Conservation (phyloP, 2,329 filamentous ascomycete genomes). For the Cytospora schulzeri region DNA sequence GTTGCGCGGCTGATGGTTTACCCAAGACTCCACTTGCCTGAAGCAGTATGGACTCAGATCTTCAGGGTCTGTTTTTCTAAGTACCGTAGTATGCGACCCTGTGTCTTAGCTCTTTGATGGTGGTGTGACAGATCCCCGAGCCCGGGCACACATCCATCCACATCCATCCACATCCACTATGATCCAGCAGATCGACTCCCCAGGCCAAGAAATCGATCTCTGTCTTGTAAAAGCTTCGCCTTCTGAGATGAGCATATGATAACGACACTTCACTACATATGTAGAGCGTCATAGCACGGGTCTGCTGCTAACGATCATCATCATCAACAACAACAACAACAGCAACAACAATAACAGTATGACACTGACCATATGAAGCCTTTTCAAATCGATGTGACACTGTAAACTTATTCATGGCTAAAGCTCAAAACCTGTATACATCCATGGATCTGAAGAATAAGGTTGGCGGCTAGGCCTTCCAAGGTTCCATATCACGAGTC, state of each 20-base stretch:
- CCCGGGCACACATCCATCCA: no score
- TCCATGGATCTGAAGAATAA: no score
- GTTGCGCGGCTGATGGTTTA: no score
- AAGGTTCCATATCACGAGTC: no score
- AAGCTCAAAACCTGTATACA: no score
- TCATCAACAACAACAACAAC: not conserved
- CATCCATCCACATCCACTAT: no score
- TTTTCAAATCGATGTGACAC: no score
- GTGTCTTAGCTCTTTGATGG: not conserved
- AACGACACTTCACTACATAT: not conserved
- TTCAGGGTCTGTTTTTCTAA: not conserved
- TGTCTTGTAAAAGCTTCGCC: constrained; percentile 22
- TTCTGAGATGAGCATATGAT: not conserved
- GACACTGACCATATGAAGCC: no score
- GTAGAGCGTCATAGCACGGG: no score
- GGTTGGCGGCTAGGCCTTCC: no score
- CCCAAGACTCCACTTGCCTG: constrained; percentile 18
- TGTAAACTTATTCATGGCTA: no score
- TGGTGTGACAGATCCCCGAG: not conserved
- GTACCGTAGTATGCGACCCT: not conserved
- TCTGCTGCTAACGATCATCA: not conserved
- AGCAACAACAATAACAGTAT: not conserved
- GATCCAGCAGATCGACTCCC: not conserved
- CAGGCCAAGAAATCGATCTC: constrained; percentile 17
- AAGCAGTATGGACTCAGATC: constrained; percentile 7